Evolutionary conservation across 495 filamentous ascomycete genomes (phyloP), one percentile per base, ranked within the genome.

Genomic region (Talaromyces nanjingensis): DNA sequence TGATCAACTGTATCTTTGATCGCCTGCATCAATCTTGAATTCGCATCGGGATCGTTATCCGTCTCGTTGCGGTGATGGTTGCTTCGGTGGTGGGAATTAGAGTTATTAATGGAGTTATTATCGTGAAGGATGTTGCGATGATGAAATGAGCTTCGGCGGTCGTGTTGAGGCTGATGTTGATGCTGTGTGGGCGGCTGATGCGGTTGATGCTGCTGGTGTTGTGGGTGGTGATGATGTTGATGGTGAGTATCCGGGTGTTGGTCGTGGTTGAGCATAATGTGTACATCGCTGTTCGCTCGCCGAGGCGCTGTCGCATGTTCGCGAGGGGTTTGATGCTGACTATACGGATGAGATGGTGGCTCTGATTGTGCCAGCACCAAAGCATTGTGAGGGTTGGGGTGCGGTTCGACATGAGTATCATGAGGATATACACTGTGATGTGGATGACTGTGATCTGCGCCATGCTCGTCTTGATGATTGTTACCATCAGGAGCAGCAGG

Each of bases 1-100:
- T 79, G 77, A 59, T 79, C 76, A 1, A 79, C 75, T 3, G 78
- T 81, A 56, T 81, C 78, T 9, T 74, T 61, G 34, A 81, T 81
- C 20, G 78, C 78, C 67, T 79, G 78, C 74, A 77, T 78, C 49
- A 81, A 60, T n/a, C 76, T 69, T 62, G 77, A 75, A 56, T 77
- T 78, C 58, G 78, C 78, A 65, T 77, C 77, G 1, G 76, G 74
- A 27, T 73, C 78, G 16, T 79, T 76, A n/a, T 81, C 77, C n/a
- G 77, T 70, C 2, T 60, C 27, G 39, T 33, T 52, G 27, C 11
- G 42, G 47, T 49, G 39, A 34, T 53, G 33, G n/a, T n/a, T 49
- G 31, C 18, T 49, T 18, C 45, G 34, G 33, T n/a, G 53, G 27
- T 29, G 53, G 20, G 18, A 4, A 59, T 33, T 33, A 29, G 11